A percentile compares a stretch with the other conserved stretches of the same genome.
Conservation (phyloP, 495 filamentous ascomycete species). For the Tricharina praecox region DNA sequence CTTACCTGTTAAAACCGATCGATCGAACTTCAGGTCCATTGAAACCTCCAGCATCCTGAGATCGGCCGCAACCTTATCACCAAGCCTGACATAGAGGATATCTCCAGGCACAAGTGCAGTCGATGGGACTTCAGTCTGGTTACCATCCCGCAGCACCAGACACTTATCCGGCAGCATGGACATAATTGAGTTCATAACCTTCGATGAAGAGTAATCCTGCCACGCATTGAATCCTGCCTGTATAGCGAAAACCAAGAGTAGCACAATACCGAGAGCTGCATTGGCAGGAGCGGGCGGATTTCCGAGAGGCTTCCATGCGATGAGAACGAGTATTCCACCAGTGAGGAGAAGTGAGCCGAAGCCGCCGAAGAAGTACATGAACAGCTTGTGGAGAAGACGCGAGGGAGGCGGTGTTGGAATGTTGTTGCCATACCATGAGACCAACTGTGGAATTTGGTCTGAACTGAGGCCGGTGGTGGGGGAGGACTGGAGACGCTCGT, state of each 20-base stretch:
- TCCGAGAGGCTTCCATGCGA: conserved; percentile 54
- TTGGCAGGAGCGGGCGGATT: conserved; percentile 47
- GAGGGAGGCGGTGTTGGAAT: conserved; percentile 41
- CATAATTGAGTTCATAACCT: conserved; percentile 49
- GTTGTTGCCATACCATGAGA: conserved; percentile 32
- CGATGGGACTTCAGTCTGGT: conserved; percentile 33
- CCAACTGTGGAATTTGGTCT: background rate
- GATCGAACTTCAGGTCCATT: conserved; percentile 52
- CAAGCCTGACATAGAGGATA: conserved; percentile 42
- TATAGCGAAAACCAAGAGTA: conserved; percentile 46
- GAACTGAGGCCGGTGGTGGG: background rate
- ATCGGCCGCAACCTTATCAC: conserved; percentile 54
- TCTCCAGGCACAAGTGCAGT: conserved; percentile 52
- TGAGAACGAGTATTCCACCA: conserved; percentile 46
- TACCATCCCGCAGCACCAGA: conserved; percentile 42
- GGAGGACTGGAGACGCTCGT: background rate
- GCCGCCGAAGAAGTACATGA: conserved; percentile 55
- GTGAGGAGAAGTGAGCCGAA: conserved; percentile 49
- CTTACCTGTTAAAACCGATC: conserved; percentile 50
- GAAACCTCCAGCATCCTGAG: conserved; percentile 47
- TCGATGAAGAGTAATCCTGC: conserved; percentile 44
- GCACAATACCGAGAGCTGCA: conserved; percentile 47
- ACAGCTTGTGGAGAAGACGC: conserved; percentile 37
- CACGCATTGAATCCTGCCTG: conserved; percentile 54
- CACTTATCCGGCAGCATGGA: conserved; percentile 53